Evolutionary conservation across 352 stramenopile genomes (phyloP).

Genomic region (Pythium utonaiense): DNA sequence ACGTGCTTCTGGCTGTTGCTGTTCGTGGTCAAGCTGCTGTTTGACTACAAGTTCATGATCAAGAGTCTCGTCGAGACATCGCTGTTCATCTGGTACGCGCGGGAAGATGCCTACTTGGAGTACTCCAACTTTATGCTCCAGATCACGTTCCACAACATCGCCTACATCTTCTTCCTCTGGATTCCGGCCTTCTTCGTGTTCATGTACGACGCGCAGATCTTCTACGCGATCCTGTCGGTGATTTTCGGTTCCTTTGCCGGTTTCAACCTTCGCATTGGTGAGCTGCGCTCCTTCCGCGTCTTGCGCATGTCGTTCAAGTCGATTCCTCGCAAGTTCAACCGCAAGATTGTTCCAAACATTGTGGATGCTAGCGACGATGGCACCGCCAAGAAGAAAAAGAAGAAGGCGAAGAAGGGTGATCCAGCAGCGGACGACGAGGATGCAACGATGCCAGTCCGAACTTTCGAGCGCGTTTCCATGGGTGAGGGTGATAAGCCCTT

Average conservation of each 20-base stretch:
- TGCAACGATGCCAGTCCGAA: constrained; percentile 51
- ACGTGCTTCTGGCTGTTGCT: constrained; percentile 78
- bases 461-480: constrained; percentile 79
- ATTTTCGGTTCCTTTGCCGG: constrained; percentile 75
- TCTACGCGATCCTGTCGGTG: constrained; percentile 72
- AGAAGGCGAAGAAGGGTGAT: constrained; percentile 40
- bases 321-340: constrained; percentile 84
- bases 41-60: constrained; percentile 83
- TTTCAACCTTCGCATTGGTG: constrained; percentile 81
- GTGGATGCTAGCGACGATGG: constrained; percentile 47
- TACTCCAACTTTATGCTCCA: constrained; percentile 84
- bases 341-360: constrained; percentile 84
- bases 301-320: constrained; percentile 80
- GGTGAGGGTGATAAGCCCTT: constrained; percentile 68
- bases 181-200: constrained; percentile 78
- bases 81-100: constrained; percentile 80
- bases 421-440: constrained; percentile 44
- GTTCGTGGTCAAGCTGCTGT: constrained; percentile 64
- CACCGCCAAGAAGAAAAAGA: constrained; percentile 72
- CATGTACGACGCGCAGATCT: constrained; percentile 86
- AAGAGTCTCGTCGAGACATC: constrained; percentile 78
- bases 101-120: constrained; percentile 62
- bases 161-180: constrained; percentile 84
- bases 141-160: constrained; percentile 75
- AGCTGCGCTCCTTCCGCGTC: constrained; percentile 81